Evolutionary conservation across 495 filamentous ascomycete species (phyloP).

Genomic region (Tuber calosporum): DNA sequence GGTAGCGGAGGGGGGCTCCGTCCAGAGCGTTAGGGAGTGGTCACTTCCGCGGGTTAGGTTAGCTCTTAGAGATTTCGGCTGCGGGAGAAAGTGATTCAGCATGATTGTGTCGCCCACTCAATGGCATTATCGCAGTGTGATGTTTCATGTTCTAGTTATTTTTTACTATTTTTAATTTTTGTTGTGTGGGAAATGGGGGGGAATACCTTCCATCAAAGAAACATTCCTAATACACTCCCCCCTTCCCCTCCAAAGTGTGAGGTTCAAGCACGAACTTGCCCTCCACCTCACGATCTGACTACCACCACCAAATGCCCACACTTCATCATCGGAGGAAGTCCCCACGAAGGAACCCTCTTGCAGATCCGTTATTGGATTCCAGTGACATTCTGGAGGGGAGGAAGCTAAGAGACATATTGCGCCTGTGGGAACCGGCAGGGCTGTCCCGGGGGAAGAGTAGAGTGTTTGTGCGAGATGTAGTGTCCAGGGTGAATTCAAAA

Average conservation of each 20-base stretch:
- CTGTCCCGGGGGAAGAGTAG: conserved; percentile 25
- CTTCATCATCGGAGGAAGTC: no score
- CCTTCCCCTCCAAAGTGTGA: conserved; percentile 31
- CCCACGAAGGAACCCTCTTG: no score
- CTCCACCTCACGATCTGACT: neutral
- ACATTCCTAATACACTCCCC: conserved; percentile 30
- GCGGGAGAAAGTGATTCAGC: conserved; percentile 36
- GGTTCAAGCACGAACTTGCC: conserved; percentile 25
- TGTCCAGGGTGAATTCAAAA: conserved; percentile 12
- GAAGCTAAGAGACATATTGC: conserved; percentile 14
- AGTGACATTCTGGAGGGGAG: no score
- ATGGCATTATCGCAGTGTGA: neutral
- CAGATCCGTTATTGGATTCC: no score
- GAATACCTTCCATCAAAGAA: conserved; percentile 23
- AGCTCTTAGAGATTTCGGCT: conserved; percentile 18
- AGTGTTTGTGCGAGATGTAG: conserved; percentile 25
- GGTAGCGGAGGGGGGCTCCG: conserved; percentile 24
- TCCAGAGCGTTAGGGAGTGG: conserved; percentile 39
- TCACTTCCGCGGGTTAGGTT: conserved; percentile 25
- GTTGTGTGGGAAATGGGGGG: no score
- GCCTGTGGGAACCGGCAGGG: conserved; percentile 20
- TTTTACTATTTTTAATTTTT: conserved; percentile 2
- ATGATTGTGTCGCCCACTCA: conserved; percentile 22
- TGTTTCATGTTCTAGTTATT: no score
- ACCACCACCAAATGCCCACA: no score